These are phyloP conservation scores for Trichophyton rubrum DNA, from an alignment of 2,329 filamentous ascomycete genomes.

Conservation along the genomic window DNA sequence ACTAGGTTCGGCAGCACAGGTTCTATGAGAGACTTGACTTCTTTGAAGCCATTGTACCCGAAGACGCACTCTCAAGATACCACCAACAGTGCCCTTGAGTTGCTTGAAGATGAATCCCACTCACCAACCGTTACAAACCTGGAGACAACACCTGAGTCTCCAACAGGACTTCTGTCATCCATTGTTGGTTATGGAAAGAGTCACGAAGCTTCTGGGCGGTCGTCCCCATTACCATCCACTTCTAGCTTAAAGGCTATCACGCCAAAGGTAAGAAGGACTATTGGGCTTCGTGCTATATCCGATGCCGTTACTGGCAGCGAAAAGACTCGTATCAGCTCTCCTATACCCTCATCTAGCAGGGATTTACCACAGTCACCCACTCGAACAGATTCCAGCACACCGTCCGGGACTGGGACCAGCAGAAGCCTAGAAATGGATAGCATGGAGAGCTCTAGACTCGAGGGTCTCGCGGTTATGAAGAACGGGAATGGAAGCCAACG, in stretches of 20 bases:
- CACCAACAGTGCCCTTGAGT: constrained; percentile 43
- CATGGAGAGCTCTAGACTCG: constrained; percentile 44
- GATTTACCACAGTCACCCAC: constrained; percentile 52
- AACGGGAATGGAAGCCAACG: constrained; percentile 33
- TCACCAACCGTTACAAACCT: constrained; percentile 47
- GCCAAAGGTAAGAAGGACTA: constrained; percentile 45
- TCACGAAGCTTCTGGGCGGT: constrained; percentile 41
- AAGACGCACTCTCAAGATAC: constrained; percentile 47
- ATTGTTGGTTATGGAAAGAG: constrained; percentile 25
- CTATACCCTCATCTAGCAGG: constrained; percentile 34
- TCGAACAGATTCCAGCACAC: constrained; percentile 56
- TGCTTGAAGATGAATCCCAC: constrained; percentile 28
- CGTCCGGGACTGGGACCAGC: constrained; percentile 38
- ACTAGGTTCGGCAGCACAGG: constrained; percentile 69
- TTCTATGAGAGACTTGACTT: constrained; percentile 49
- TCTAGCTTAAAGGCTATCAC: constrained; percentile 46
- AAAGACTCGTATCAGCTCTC: constrained; percentile 36
- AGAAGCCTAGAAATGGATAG: constrained; percentile 72
- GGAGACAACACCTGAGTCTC: constrained; percentile 37
- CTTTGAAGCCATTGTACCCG: constrained; percentile 57
- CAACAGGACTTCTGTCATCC: constrained; percentile 30
- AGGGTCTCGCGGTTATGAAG: constrained; percentile 41
- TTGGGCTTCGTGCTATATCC: constrained; percentile 73
- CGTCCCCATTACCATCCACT: constrained; percentile 31
- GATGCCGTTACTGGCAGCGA: constrained; percentile 51